A percentile compares a stretch with the other conserved stretches of the same genome.
Evolutionary conservation across 2,329 filamentous ascomycete genomes (phyloP).

Genomic region (Didymella pomorum): DNA sequence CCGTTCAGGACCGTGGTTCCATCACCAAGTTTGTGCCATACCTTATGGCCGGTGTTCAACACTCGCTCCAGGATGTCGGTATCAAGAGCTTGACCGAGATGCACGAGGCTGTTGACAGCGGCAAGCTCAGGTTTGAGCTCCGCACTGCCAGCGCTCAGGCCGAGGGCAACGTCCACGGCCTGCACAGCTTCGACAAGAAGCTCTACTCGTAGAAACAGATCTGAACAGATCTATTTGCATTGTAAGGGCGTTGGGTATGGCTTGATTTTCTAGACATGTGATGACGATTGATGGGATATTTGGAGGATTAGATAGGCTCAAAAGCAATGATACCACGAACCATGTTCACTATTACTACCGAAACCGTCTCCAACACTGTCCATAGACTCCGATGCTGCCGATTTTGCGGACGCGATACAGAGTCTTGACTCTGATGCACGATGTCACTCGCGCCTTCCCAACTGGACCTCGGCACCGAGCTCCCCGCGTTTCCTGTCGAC

Average conservation of each 20-base stretch:
- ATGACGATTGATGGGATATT: constrained; percentile 38
- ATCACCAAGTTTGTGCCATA: constrained; percentile 97
- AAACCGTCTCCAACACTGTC: background rate
- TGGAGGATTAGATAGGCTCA: constrained; percentile 35
- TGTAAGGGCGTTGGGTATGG: constrained; percentile 37
- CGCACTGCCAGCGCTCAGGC: constrained; percentile 93
- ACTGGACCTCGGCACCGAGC: constrained; percentile 46
- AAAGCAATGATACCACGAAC: constrained; percentile 51
- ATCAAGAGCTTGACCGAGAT: constrained; percentile 80
- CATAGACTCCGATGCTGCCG: constrained; percentile 11
- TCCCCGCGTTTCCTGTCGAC: constrained; percentile 35
- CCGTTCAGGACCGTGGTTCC: constrained; percentile 81
- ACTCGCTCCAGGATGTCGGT: constrained; percentile 96
- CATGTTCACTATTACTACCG: constrained; percentile 20
- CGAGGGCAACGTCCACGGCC: constrained; percentile 93
- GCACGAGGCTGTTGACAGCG: constrained; percentile 75
- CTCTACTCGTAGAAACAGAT: constrained; percentile 76
- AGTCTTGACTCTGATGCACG: constrained; percentile 1
- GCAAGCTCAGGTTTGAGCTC: constrained; percentile 89
- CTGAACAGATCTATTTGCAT: constrained; percentile 34
- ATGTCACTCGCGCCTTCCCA: background rate
- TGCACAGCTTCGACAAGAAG: constrained; percentile 99
- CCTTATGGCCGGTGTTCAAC: constrained; percentile 92
- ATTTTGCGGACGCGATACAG: background rate
- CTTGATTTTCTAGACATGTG: constrained; percentile 30